phyloP scores from a whole-genome alignment of 257 asterid species.

The Scutellaria barbata region DNA sequence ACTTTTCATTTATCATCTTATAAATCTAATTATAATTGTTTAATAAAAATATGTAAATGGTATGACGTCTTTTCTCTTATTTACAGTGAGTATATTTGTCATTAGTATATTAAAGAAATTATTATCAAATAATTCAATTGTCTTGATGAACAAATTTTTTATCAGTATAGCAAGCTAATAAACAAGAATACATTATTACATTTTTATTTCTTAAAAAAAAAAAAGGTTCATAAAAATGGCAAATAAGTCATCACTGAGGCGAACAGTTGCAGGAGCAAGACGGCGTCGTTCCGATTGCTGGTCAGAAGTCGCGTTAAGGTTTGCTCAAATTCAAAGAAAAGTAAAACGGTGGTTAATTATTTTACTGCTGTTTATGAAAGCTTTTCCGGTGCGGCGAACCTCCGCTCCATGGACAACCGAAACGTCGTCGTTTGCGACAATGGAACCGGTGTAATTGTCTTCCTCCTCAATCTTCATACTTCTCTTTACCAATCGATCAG shows the following conservation, averaged over 20 bases:
- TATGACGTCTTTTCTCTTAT: not conserved
- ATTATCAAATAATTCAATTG: too few relatives aligned
- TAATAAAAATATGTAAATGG: too few relatives aligned
- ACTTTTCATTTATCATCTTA: too few relatives aligned
- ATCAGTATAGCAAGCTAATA: too few relatives aligned
- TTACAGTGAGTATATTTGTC: not conserved
- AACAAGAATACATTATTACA: too few relatives aligned
- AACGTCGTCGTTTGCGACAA: slow-evolving; percentile 94
- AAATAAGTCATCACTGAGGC: not conserved
- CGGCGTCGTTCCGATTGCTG: slow-evolving; percentile 34
- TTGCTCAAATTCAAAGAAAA: slow-evolving; percentile 37
- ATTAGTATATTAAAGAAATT: too few relatives aligned
- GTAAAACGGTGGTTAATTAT: not conserved
- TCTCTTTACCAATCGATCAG: slow-evolving; percentile 21
- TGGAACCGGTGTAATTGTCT: slow-evolving; percentile 81
- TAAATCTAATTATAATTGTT: too few relatives aligned
- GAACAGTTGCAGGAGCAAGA: slow-evolving; percentile 5
- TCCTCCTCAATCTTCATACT: slow-evolving; percentile 17
- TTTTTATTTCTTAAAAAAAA: too few relatives aligned
- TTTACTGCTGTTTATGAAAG: slow-evolving; percentile 21
- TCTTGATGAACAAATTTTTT: too few relatives aligned
- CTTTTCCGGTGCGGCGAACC: slow-evolving; percentile 22
- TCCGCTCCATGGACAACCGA: slow-evolving; percentile 64
- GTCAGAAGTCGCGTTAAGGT: not conserved
- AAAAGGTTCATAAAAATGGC: too few relatives aligned